These are phyloP conservation scores for Eustoma russellianum DNA, from an alignment of 257 asterid species.

Conservation along the genomic window DNA sequence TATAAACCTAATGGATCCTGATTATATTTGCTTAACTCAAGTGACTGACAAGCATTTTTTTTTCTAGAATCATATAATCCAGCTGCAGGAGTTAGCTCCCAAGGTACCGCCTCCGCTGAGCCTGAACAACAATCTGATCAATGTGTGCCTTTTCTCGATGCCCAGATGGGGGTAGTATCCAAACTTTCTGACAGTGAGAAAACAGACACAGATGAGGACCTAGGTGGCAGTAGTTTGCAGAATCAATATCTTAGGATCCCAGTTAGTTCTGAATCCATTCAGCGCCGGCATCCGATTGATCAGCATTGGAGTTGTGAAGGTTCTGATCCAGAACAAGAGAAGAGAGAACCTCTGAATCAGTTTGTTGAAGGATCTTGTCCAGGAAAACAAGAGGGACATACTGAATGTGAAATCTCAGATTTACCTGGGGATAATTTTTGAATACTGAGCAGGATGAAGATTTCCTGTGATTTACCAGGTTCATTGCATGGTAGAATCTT, in stretches of 20 bases:
- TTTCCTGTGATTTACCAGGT: conserved; percentile 9
- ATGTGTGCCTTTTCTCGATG: conserved; percentile 3
- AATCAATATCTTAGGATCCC: not conserved
- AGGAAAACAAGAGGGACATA: conserved; percentile 7
- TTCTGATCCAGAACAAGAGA: no score
- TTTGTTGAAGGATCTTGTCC: conserved; percentile 18
- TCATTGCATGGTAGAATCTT: conserved; percentile 5
- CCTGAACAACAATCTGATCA: conserved; percentile 9
- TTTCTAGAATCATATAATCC: conserved; percentile 1
- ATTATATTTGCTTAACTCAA: not conserved
- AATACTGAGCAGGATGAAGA: conserved; percentile 14
- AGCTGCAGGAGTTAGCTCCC: conserved; percentile 12
- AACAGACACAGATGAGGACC: not conserved
- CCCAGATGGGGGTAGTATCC: not conserved
- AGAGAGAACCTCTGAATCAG: not conserved
- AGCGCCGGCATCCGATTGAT: not conserved
- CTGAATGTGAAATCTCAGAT: conserved; percentile 9
- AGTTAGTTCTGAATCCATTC: not conserved
- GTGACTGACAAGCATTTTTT: not conserved
- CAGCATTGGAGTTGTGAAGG: not conserved
- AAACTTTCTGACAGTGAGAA: not conserved
- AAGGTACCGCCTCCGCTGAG: conserved; percentile 10
- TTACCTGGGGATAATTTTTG: conserved; percentile 11
- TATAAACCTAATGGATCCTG: not conserved
- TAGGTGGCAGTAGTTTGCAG: not conserved